Base-by-base conservation (phyloP, 257 asterid genomes). In the Capsicum rhomboideum region DNA sequence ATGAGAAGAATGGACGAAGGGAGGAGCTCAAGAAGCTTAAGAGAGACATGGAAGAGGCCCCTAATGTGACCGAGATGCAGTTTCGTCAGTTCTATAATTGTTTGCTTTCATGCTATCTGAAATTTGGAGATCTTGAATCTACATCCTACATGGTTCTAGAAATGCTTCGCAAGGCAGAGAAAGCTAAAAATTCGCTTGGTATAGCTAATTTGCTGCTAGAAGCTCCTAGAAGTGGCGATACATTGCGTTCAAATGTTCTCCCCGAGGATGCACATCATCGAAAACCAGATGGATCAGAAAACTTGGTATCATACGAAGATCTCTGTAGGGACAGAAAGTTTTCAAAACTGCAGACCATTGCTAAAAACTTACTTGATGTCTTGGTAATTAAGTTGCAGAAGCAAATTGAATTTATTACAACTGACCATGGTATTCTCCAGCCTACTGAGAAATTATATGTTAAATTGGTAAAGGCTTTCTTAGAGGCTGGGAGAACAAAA, bases 101-200 rank as follows among this genome's bases (percentile, higher is more conserved):
- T 86, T 85, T 94, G 82, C 92, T 96, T 81, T 93, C 98, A 54
- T 92, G 98, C 87, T 94, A 93, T 89, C 80, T 96, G 89, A 96
- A 91, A 80, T 90, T 93, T 56, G 97, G 97, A 69, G 96, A 96
- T 91, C 90, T 94, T 28, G 97, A 92, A 63, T 88, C 97, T 84
- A 94, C 97, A 63, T 89, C 97, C 17, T 59, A 82, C 84, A 92
- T 94, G 98, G 94, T 96, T 85, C 91, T 96, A 83, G 97, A 96
- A 85, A 96, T 96, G 98, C 95, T 94, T 86, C 90, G 86, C 56
- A 96, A 92, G 87, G 97, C 97, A 61, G 91, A 89, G 85, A 91
- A 91, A 86, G 98, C 98, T 72, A 92, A 88, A 84, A 89, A 90
- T 85, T 89, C 95, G 44, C 88, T 96, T 59, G 97, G 94, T 44